These are phyloP conservation scores for Dysphania ambrosioides DNA, from an alignment of 148 eudicot genomes.

Conservation along the genomic window DNA sequence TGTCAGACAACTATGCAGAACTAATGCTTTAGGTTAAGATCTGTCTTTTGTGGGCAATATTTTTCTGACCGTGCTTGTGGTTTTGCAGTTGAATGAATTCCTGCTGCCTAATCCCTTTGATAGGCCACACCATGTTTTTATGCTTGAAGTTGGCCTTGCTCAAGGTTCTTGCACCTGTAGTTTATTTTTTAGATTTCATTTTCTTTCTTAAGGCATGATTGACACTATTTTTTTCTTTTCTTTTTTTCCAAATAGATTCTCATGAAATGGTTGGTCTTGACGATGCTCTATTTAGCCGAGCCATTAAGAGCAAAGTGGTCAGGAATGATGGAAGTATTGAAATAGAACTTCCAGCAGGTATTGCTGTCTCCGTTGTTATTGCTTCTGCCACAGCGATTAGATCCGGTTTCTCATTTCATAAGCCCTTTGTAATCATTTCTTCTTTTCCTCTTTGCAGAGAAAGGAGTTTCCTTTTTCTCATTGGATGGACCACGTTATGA, in stretches of 20 bases:
- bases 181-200: neutral
- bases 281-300: conserved; percentile 29
- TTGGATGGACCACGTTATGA: conserved; percentile 48
- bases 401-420: neutral
- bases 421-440: conserved; percentile 1
- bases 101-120: conserved; percentile 89
- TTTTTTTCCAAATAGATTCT: conserved; percentile 40
- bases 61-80: conserved; percentile 11
- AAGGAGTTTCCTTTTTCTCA: conserved; percentile 51
- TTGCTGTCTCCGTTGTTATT: conserved; percentile 11
- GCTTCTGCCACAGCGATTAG: neutral
- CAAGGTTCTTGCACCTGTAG: conserved; percentile 46
- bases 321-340: conserved; percentile 35
- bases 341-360: conserved; percentile 86
- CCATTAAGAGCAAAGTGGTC: conserved; percentile 46
- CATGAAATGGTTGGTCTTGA: conserved; percentile 32
- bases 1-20: conserved; percentile 3
- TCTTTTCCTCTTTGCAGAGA: conserved; percentile 40
- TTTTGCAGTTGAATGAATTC: conserved; percentile 74
- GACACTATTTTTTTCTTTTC: conserved; percentile 7
- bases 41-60: neutral
- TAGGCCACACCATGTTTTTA: conserved; percentile 76
- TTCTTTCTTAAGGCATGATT: conserved; percentile 3
- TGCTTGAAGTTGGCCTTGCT: conserved; percentile 67
- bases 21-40: conserved; percentile 1